Evolutionary conservation across 495 filamentous ascomycete species (phyloP), one percentile per base, ranked within the genome.

Genomic region (Hypoxylon rickii): DNA sequence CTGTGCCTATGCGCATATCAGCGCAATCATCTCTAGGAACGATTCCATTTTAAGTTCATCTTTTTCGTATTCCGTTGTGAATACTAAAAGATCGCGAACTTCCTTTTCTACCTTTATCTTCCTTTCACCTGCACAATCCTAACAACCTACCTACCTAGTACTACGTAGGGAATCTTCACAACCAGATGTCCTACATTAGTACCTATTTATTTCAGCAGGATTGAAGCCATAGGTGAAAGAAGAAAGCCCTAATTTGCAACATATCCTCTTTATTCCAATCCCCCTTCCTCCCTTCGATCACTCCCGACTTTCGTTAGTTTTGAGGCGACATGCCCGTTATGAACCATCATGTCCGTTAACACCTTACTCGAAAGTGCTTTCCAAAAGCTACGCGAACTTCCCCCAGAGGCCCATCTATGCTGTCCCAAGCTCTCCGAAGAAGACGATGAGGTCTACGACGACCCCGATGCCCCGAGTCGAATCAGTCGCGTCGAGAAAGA

Each of bases 391-490:
- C 55, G 65, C 90, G 89, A 46, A 0, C 55, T 69, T 18, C 53
- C 66, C 1, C 18, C 46, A 26, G 33, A 54, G 15, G 3, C 38
- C 8, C 77, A 80, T 50, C 58, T 74, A 7, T 73, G 76, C 51
- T 80, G 77, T 49, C 76, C 77, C 7, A 75, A 67, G 22, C 17
- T 73, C 19, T 56, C 66, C 49, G 70, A 73, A 31, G 69, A 75
- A 3, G 77, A 80, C 43, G 31, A 72, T 18, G 77, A 73, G 33
- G 70, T 79, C 37, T 87, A 88, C 65, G 80, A 85, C 20, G 74
- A 80, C 24, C 66, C 73, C 13, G 65, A 76, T 20, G 68, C 75
- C 4, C 64, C 77, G 18, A 63, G 64, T 19, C 63, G 51, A 10
- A 60, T 69, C 12, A 66, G 65, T 5, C 41, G 32, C 31, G 66